Conservation (phyloP, 345 rosid genomes). For the Ailanthus altissimus region DNA sequence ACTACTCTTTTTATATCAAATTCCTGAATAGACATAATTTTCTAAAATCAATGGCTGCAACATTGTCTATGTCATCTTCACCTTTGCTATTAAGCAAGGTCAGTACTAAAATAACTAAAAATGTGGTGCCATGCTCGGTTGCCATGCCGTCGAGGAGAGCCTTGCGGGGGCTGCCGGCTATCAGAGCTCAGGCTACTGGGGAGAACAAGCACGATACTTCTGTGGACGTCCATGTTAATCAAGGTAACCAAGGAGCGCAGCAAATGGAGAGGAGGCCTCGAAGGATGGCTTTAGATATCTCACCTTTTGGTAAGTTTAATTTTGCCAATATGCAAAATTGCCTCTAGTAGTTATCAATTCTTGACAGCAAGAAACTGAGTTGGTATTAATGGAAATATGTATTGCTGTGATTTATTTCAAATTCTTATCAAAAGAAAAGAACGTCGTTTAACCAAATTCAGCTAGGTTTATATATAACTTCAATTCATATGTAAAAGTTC, state of each 20-base stretch:
- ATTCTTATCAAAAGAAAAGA: too few relatives aligned
- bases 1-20: too few relatives aligned
- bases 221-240: constrained; percentile 51
- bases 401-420: too few relatives aligned
- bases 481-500: too few relatives aligned
- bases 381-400: too few relatives aligned
- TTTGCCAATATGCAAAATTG: neutral
- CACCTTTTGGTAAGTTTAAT: constrained; percentile 63
- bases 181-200: constrained; percentile 41
- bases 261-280: constrained; percentile 51
- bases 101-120: constrained; percentile 4
- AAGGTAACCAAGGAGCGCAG: constrained; percentile 39
- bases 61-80: constrained; percentile 35
- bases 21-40: too few relatives aligned
- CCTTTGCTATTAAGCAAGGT: constrained; percentile 22
- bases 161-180: constrained; percentile 18
- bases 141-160: constrained; percentile 29
- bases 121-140: constrained; percentile 27
- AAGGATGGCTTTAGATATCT: constrained; percentile 46
- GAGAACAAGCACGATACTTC: constrained; percentile 46
- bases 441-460: too few relatives aligned
- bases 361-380: too few relatives aligned
- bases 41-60: constrained; percentile 37
- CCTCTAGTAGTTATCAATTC: too few relatives aligned
- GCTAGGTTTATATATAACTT: too few relatives aligned